Evolutionary conservation across 176 grass and related monocot species (phyloP), one percentile per base, ranked within the genome.

Genomic region (Phoenix dactylifera): DNA sequence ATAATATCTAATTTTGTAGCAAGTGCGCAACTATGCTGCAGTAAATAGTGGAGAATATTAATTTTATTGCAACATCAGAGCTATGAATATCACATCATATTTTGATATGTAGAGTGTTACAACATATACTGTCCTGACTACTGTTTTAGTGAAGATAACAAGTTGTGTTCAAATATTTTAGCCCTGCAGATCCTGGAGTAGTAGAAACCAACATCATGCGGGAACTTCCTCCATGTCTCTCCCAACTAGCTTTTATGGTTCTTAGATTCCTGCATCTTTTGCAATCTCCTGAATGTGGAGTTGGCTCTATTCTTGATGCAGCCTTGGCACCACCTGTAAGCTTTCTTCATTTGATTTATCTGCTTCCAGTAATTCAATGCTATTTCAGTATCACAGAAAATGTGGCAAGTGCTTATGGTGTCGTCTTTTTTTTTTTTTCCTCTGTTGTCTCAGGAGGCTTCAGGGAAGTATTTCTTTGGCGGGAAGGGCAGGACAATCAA

Each of bases 381-480:
- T 35, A 35, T 35, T 39, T 39, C 32, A 39, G 32, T 39, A 10
- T 39, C 32, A 12, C 10, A 10, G 32, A 5, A 39, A 39, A 39
- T 10, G 32, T 39, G 9, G 32, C 7, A 12, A 10, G 32, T 39
- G 32, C 0, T 39, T 39, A 18, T 24, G 71, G 58, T 32, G 4
- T 23, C 22, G 26, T 52, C 26, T 52, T 57, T 51, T 64, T 22
- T 28, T 4, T 28, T 63, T 62, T 54, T 48, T 3, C 62, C 14
- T 55, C 6, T 7, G 6, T 26, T 75, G 24, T 56, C 79, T 55
- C 39, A 98, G 93, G 93, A 92, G 59, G 71, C 71, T 62, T 98
- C 87, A 50, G 87, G 87, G 16, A 80, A 76, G 52, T 92, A 85
- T 70, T 97, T 88, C 54, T 97, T 91, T 80, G 93, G 87, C n/a